A percentile compares a stretch with the other conserved stretches of the same genome.
phyloP scores from a whole-genome alignment of 495 filamentous ascomycete genomes.

The Penicillium cataractarum region DNA sequence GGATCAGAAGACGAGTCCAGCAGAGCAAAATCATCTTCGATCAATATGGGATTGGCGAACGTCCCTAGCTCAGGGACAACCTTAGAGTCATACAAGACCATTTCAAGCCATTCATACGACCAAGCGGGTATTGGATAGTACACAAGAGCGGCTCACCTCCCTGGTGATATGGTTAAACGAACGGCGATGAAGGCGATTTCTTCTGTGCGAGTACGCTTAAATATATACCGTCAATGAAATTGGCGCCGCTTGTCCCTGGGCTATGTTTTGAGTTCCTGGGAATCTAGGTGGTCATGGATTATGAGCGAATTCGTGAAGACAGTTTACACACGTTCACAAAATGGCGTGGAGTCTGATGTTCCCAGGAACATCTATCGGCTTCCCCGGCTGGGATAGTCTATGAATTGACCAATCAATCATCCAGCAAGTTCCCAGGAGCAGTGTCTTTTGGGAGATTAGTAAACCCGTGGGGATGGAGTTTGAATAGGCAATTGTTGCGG shows the following conservation, averaged over 20 bases:
- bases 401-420: too few species aligned
- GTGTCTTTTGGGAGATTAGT: neutral
- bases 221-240: neutral
- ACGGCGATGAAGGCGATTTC: neutral
- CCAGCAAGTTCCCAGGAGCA: neutral
- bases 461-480: neutral
- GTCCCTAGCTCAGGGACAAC: conserved; percentile 11
- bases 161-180: neutral
- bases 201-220: neutral
- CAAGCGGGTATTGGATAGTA: neutral
- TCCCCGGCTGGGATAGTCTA: too few species aligned
- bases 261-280: neutral
- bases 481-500: neutral
- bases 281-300: neutral
- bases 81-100: conserved; percentile 4
- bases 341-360: neutral
- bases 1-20: conserved; percentile 4
- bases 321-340: neutral
- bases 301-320: neutral
- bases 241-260: neutral
- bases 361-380: neutral
- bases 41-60: conserved; percentile 7
- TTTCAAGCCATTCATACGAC: conserved; percentile 9
- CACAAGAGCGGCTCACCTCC: neutral
- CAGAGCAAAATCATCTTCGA: conserved; percentile 2